These are phyloP conservation scores for Capillidium heterosporum DNA, from an alignment of 371 early-diverging fungal species.

Conservation along the genomic window DNA sequence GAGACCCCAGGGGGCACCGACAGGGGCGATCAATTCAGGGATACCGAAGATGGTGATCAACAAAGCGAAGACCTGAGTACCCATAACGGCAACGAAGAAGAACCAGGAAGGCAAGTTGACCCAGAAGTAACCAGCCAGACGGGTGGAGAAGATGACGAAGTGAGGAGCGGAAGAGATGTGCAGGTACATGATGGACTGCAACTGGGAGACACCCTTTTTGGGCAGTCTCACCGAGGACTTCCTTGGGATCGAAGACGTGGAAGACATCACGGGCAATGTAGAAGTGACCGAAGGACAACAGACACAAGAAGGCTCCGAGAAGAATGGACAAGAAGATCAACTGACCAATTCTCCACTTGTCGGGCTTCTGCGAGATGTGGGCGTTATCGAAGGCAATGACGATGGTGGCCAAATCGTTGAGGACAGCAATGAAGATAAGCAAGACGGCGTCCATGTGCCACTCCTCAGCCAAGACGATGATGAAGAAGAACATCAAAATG, in stretches of 20 bases:
- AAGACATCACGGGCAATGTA: conserved; percentile 29
- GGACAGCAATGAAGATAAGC: conserved; percentile 53
- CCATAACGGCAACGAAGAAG: conserved; percentile 65
- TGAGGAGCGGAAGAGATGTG: conserved; percentile 79
- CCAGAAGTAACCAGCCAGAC: conserved; percentile 80
- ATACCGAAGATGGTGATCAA: conserved; percentile 67
- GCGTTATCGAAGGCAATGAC: conserved; percentile 76
- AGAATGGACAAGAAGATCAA: conserved; percentile 50
- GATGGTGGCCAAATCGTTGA: conserved; percentile 71
- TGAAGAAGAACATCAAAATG: conserved; percentile 75
- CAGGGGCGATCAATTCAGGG: conserved; percentile 23
- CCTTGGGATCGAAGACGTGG: background rate
- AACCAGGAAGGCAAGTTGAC: conserved; percentile 56
- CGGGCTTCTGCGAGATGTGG: conserved; percentile 51
- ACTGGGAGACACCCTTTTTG: conserved; percentile 11
- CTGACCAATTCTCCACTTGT: conserved; percentile 78
- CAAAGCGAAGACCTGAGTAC: conserved; percentile 81
- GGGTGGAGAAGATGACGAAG: conserved; percentile 92
- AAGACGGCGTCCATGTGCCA: conserved; percentile 50
- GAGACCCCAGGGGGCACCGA: conserved; percentile 29
- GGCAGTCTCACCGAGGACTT: too few relatives aligned
- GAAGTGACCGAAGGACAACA: conserved; percentile 52
- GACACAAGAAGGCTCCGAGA: conserved; percentile 40
- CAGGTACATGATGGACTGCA: conserved; percentile 65
- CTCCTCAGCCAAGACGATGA: conserved; percentile 39